These are phyloP conservation scores for Aureobasidium namibiae DNA, from an alignment of 2,329 filamentous ascomycete species.

Conservation along the genomic window DNA sequence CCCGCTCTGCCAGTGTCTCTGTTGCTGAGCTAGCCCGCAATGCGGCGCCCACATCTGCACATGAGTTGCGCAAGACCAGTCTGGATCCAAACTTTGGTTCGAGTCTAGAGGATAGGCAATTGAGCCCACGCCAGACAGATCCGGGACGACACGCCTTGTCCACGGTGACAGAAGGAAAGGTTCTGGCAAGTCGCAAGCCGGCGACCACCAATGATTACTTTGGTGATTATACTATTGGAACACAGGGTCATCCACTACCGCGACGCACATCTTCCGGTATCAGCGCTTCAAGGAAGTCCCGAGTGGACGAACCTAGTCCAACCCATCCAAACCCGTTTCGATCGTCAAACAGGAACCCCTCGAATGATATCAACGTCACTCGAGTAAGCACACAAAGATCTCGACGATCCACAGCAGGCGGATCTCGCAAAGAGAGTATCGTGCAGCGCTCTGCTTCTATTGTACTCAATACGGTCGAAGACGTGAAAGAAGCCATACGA, in stretches of 20 bases:
- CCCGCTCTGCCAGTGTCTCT: neutral
- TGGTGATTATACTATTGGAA: neutral
- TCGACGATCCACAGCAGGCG: neutral
- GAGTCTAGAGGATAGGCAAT: neutral
- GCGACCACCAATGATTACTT: neutral
- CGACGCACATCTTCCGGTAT: neutral
- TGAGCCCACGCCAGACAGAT: neutral
- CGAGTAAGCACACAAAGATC: neutral
- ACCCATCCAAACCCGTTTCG: neutral
- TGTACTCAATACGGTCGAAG: neutral
- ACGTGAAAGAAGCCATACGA: neutral
- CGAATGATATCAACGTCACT: neutral
- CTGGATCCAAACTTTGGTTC: neutral
- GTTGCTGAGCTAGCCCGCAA: neutral
- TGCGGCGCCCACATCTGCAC: neutral
- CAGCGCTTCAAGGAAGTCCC: neutral
- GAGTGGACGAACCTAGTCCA: neutral
- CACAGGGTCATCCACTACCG: neutral
- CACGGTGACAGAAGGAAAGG: neutral
- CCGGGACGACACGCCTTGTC: neutral
- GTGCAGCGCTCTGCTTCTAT: constrained; percentile 4
- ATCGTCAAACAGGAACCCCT: neutral
- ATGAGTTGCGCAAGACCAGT: constrained; percentile 7
- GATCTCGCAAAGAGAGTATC: neutral
- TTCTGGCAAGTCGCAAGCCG: neutral